Evolutionary conservation across 352 stramenopile species (phyloP).

Genomic region (Phytophthora crassamura): DNA sequence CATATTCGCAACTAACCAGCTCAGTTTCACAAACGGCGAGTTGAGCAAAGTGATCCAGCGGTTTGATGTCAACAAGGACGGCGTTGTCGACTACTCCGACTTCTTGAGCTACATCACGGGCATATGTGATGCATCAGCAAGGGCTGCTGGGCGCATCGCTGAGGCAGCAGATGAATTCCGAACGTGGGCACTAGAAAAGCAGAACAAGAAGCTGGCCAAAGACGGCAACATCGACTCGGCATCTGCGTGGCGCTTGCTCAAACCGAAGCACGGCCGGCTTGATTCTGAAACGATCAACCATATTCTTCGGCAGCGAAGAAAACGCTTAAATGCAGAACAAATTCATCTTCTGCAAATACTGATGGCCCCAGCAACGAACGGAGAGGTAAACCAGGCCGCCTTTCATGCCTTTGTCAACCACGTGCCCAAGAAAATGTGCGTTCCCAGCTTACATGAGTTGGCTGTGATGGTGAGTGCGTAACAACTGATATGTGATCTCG

Average conservation of each 20-base stretch:
- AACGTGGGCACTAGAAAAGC: conserved; percentile 73
- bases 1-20: conserved; percentile 69
- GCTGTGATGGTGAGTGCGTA: not conserved
- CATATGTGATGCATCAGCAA: conserved; percentile 65
- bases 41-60: conserved; percentile 83
- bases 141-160: conserved; percentile 61
- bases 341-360: conserved; percentile 69
- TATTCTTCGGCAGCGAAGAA: conserved; percentile 63
- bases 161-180: conserved; percentile 72
- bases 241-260: conserved; percentile 74
- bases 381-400: conserved; percentile 62
- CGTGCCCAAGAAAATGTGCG: conserved; percentile 81
- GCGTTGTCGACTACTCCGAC: conserved; percentile 78
- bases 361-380: conserved; percentile 67
- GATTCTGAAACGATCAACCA: conserved; percentile 64
- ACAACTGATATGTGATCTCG: conserved; percentile 6
- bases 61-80: conserved; percentile 81
- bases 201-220: conserved; percentile 80
- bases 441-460: not conserved
- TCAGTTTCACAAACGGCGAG: conserved; percentile 76
- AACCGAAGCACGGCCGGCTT: conserved; percentile 60
- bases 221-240: conserved; percentile 83
- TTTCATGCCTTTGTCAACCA: conserved; percentile 88
- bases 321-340: conserved; percentile 57
- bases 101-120: conserved; percentile 84